Evolutionary conservation across 2,329 filamentous ascomycete species (phyloP), one percentile per base, ranked within the genome.

Genomic region (Botrytis cinerea): DNA sequence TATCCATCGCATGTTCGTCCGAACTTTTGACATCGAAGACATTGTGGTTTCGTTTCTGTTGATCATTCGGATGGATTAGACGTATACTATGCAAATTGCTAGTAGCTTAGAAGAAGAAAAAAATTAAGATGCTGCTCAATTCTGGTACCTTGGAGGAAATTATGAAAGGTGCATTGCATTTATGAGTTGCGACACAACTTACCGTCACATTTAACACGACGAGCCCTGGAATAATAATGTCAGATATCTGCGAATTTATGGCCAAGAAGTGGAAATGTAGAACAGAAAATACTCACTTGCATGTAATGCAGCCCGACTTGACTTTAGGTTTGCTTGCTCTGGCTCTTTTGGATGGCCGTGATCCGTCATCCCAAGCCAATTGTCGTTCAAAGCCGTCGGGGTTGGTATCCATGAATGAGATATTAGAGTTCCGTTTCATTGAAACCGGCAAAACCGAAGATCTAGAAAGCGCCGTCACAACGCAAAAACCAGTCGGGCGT

Each of bases 301-400:
- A 92, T 80, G 88, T 90, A 78, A 85, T 84, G 80, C 90, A 91
- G 35, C 90, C 89, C 1, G 88, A 90, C 82, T 89, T 91, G 74
- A 91, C 89, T 79, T 91, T 91, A n/a, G 79, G 78, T 48, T 74
- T 77, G 66, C 78, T 79, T 35, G 79, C 78, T 64, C 80, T 71
- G 32, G 75, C 74, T 63, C 76, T 77, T 71, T 80, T 80, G 12
- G 60, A 59, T 14, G 73, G 57, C 48, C 73, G 74, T 63, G 70
- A 71, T 40, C 77, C 74, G 43, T 63, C 74, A 12, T 77, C 76
- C 38, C 73, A 57, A 46, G 75, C 74, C 46, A 75, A 75, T 22
- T 73, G 73, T 16, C 75, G 76, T 74, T 74, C 32, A 32, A n/a
- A 60, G 22, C 43, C 28, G 28, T 60, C 28, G 4, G 32, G 32